Evolutionary conservation across 2,329 filamentous ascomycete species (phyloP).

Genomic region (Pseudogymnoascus sp.): DNA sequence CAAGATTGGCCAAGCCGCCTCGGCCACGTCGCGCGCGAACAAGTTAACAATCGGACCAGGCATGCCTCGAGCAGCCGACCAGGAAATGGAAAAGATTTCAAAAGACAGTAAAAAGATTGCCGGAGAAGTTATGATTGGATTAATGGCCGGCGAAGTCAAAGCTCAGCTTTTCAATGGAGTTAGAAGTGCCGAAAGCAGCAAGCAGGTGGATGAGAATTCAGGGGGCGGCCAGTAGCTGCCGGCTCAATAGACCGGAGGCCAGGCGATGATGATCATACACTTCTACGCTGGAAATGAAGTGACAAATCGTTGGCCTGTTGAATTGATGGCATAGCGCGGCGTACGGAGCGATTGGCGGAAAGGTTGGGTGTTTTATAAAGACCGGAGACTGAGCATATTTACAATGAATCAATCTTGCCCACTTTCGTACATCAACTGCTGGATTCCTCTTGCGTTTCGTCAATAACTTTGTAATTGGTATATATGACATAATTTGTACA

Average conservation of each 20-base stretch:
- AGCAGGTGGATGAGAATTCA: background rate
- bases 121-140: slow-evolving; percentile 41
- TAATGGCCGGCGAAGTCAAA: slow-evolving; percentile 40
- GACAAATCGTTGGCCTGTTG: background rate
- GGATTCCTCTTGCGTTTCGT: background rate
- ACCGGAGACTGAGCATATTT: background rate
- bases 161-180: slow-evolving; percentile 39
- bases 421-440: background rate
- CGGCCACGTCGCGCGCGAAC: slow-evolving; percentile 30
- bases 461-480: background rate
- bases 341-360: slow-evolving; percentile 1
- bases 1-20: slow-evolving; percentile 65
- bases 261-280: background rate
- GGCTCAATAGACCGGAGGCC: background rate
- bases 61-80: slow-evolving; percentile 30
- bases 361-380: background rate
- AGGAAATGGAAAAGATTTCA: slow-evolving; percentile 46
- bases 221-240: background rate
- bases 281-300: background rate
- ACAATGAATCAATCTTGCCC: background rate
- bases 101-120: slow-evolving; percentile 50
- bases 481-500: background rate
- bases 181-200: background rate
- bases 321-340: slow-evolving; percentile 6
- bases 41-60: slow-evolving; percentile 22